Percentiles rank a stretch among this genome's conserved stretches.
Evolutionary conservation across 2,329 filamentous ascomycete genomes (phyloP).

Genomic region (Biscogniauxia sp.): DNA sequence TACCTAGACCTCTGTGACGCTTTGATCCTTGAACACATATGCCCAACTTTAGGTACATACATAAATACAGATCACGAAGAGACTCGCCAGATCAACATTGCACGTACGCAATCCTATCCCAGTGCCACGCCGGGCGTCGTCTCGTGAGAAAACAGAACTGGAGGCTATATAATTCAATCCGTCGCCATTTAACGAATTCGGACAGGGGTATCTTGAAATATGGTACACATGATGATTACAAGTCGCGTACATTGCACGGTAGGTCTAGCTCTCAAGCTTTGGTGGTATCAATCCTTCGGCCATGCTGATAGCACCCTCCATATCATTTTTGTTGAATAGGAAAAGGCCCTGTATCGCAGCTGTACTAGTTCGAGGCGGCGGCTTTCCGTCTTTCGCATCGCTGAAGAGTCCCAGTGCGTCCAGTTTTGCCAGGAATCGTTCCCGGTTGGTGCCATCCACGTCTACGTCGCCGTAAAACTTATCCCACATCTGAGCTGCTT

Average conservation of each 20-base stretch:
- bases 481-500: slow-evolving; percentile 87
- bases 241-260: slow-evolving; percentile 1
- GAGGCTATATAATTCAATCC: too few species aligned
- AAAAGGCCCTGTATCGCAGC: slow-evolving; percentile 93
- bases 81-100: too few species aligned
- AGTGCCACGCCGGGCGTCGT: background rate
- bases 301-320: slow-evolving; percentile 82
- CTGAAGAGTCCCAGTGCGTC: slow-evolving; percentile 69
- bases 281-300: slow-evolving; percentile 64
- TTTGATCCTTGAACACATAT: background rate
- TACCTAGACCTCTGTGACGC: background rate
- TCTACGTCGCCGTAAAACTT: slow-evolving; percentile 90
- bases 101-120: too few species aligned
- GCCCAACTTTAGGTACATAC: too few species aligned
- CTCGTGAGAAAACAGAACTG: too few species aligned
- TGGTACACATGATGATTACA: slow-evolving; percentile 9
- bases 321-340: slow-evolving; percentile 89
- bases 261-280: slow-evolving; percentile 50
- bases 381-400: slow-evolving; percentile 46
- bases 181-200: slow-evolving; percentile 21
- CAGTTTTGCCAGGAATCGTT: slow-evolving; percentile 69
- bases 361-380: slow-evolving; percentile 66
- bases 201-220: slow-evolving; percentile 19
- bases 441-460: slow-evolving; percentile 55
- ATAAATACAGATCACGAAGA: too few species aligned